A percentile compares a stretch with the other conserved stretches of the same genome.
These are phyloP conservation scores for Periconia sp. DNA, from an alignment of 2,329 filamentous ascomycete species.

Conservation along the genomic window DNA sequence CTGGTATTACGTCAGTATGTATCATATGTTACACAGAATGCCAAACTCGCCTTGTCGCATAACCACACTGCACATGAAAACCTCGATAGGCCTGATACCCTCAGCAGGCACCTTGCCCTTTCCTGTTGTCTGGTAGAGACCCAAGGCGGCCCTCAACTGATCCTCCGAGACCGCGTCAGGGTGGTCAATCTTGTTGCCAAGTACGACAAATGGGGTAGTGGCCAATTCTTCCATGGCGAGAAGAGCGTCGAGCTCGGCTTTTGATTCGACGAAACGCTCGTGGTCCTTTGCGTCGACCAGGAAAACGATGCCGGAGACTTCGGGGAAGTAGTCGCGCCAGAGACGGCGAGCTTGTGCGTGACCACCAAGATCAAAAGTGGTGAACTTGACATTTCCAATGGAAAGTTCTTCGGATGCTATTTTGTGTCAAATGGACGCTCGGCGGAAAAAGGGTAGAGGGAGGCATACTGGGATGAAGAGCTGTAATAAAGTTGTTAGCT, in stretches of 20 bases:
- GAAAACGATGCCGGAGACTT: conserved; percentile 79
- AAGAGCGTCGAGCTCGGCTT: conserved; percentile 92
- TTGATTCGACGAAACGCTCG: conserved; percentile 90
- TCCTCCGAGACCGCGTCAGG: conserved; percentile 94
- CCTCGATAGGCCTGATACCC: conserved; percentile 67
- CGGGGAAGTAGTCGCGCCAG: conserved; percentile 46
- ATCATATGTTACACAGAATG: conserved; percentile 56
- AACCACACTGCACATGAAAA: conserved; percentile 97
- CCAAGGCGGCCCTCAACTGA: conserved; percentile 87
- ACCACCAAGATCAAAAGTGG: conserved; percentile 73
- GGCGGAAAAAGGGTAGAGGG: background rate
- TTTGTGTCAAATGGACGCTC: background rate
- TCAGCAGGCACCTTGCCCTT: conserved; percentile 43
- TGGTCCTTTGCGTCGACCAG: conserved; percentile 96
- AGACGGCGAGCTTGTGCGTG: conserved; percentile 45
- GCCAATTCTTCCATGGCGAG: conserved; percentile 94
- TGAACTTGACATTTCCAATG: conserved; percentile 71
- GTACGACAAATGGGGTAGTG: conserved; percentile 93
- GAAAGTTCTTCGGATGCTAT: conserved; percentile 62
- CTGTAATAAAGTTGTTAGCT: conserved; percentile 12
- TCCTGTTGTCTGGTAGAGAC: conserved; percentile 72
- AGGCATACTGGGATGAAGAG: conserved; percentile 80
- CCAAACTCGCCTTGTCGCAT: conserved; percentile 73
- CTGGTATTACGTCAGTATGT: background rate
- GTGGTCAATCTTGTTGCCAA: conserved; percentile 99